Evolutionary conservation across 225 moss, liverwort and hornwort genomes (phyloP).

Genomic region (Physcomitrium patens): DNA sequence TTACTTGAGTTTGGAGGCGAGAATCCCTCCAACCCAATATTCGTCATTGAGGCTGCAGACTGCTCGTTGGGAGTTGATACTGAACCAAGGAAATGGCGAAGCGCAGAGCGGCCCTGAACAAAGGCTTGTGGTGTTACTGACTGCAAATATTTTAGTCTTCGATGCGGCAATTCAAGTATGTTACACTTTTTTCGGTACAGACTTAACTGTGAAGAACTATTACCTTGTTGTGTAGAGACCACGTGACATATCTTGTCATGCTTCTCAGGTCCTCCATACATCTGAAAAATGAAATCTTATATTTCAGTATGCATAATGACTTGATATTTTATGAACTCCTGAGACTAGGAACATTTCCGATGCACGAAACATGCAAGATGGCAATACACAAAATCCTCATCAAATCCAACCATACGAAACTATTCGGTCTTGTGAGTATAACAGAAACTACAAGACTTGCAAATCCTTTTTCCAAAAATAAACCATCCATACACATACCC

Average conservation of each 20-base stretch:
- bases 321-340: not conserved
- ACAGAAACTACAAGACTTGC: not conserved
- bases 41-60: constrained; percentile 41
- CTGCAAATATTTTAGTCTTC: no score
- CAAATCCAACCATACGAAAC: not conserved
- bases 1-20: constrained; percentile 46
- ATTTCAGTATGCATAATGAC: constrained; percentile 1
- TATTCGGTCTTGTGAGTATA: not conserved
- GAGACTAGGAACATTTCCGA: not conserved
- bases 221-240: constrained; percentile 99
- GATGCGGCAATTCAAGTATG: not conserved
- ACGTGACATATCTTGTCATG: constrained; percentile 96
- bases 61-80: constrained; percentile 69
- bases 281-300: constrained; percentile 46
- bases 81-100: constrained; percentile 85
- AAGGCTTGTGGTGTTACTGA: not conserved
- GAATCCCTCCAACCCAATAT: constrained; percentile 52
- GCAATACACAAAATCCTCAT: not conserved
- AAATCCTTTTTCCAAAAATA: not conserved
- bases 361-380: constrained; percentile 11
- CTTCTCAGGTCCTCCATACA: constrained; percentile 97
- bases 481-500: not conserved
- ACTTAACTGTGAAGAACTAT: not conserved
- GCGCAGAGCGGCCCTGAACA: constrained; percentile 77
- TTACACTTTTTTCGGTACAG: not conserved